phyloP scores from a whole-genome alignment of 1,284 basidiomycete genomes.

The Cystobasidium slooffiae region DNA sequence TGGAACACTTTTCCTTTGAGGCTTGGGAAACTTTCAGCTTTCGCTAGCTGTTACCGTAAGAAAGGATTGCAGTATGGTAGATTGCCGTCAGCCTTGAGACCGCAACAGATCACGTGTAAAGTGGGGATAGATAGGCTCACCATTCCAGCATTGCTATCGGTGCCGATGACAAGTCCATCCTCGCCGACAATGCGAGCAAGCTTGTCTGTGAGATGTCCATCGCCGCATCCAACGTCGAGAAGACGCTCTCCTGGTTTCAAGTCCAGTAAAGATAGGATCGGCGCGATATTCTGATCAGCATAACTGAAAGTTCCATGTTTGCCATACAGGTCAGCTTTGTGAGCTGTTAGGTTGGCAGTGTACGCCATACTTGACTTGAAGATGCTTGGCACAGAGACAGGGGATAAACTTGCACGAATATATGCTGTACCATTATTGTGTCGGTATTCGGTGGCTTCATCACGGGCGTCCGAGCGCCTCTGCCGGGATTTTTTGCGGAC shows the following conservation, averaged over 20 bases:
- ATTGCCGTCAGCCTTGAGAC: background rate
- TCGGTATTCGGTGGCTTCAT: too few relatives aligned
- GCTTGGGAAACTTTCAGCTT: conserved; percentile 63
- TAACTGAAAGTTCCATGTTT: conserved; percentile 70
- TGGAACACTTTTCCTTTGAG: conserved; percentile 58
- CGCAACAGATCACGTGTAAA: conserved; percentile 11
- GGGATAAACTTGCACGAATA: too few relatives aligned
- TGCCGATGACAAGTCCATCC: conserved; percentile 66
- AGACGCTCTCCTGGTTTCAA: conserved; percentile 70
- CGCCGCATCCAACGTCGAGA: conserved; percentile 80
- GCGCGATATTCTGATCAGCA: conserved; percentile 66
- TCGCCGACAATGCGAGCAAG: conserved; percentile 64
- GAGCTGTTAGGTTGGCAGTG: conserved; percentile 27
- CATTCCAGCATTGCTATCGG: conserved; percentile 75
- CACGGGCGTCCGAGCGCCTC: too few relatives aligned
- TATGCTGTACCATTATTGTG: too few relatives aligned
- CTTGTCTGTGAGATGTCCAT: conserved; percentile 71
- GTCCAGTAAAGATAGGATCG: conserved; percentile 68
- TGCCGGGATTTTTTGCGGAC: too few relatives aligned
- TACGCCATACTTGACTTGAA: conserved; percentile 22
- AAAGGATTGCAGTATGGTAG: background rate
- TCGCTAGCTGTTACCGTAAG: conserved; percentile 60
- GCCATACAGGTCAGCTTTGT: conserved; percentile 60
- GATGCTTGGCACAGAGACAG: background rate
- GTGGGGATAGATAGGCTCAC: conserved; percentile 58